Conservation (phyloP, 257 asterid genomes). For the Gentiana straminea region DNA sequence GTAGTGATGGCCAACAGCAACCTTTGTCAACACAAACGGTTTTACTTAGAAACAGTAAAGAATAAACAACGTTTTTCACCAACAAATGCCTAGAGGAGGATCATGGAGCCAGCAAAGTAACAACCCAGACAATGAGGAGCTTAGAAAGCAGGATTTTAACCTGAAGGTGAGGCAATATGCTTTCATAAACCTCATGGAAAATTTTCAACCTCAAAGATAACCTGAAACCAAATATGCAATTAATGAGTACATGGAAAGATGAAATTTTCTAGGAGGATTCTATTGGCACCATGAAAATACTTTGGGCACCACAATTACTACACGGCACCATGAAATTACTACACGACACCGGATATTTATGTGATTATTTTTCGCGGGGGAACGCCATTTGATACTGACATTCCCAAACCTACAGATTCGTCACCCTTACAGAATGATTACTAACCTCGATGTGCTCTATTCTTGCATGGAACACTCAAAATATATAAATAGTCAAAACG, state of each 20-base stretch:
- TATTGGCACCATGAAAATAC: background rate
- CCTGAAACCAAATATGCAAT: conserved; percentile 30
- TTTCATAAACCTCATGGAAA: conserved; percentile 38
- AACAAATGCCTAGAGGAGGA: background rate
- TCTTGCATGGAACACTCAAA: too few relatives aligned
- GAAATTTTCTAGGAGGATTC: background rate
- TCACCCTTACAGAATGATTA: too few relatives aligned
- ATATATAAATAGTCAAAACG: too few relatives aligned
- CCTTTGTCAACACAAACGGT: conserved; percentile 28
- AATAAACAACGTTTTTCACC: background rate
- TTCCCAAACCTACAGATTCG: too few relatives aligned
- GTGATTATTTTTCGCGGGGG: too few relatives aligned
- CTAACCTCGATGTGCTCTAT: too few relatives aligned
- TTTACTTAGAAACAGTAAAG: background rate
- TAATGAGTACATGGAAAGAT: background rate
- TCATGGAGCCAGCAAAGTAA: background rate
- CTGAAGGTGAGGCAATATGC: conserved; percentile 73
- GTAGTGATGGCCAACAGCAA: conserved; percentile 53
- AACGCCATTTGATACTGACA: too few relatives aligned
- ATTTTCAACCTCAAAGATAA: conserved; percentile 47
- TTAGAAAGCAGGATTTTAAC: conserved; percentile 23
- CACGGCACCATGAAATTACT: too few relatives aligned
- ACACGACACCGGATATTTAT: too few relatives aligned
- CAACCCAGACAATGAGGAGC: background rate
- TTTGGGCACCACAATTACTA: background rate